Evolutionary conservation across 1,284 basidiomycete species (phyloP).

Genomic region (Mycena sp.): DNA sequence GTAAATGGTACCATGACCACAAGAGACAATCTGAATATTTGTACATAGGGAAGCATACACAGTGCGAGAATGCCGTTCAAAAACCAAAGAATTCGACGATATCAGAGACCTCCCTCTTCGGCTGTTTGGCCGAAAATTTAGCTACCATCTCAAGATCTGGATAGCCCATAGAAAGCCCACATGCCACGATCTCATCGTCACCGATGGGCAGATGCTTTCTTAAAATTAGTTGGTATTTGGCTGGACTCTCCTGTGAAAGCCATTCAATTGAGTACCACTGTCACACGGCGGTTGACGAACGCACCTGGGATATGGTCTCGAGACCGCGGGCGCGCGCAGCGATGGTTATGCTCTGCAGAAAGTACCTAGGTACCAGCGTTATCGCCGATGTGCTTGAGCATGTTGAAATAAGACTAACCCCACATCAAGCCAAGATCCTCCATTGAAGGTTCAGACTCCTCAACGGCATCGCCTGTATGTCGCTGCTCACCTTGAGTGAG

Average conservation of each 20-base stretch:
- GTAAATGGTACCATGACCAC: too few species aligned
- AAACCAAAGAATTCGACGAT: constrained; percentile 24
- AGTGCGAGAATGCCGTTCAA: not conserved
- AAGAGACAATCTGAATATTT: too few species aligned
- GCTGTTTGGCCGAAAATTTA: constrained; percentile 26
- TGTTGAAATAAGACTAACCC: constrained; percentile 6
- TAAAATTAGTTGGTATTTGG: constrained; percentile 30
- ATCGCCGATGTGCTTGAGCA: not conserved
- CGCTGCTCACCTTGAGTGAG: constrained; percentile 25
- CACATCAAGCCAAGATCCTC: constrained; percentile 34
- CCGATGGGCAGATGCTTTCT: constrained; percentile 29
- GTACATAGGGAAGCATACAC: too few species aligned
- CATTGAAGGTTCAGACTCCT: not conserved
- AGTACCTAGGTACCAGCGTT: constrained; percentile 15
- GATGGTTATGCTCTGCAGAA: constrained; percentile 32
- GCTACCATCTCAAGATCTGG: constrained; percentile 32
- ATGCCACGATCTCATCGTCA: constrained; percentile 29
- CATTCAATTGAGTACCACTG: too few species aligned
- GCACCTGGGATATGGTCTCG: constrained; percentile 27
- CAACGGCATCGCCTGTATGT: not conserved
- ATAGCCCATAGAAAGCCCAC: constrained; percentile 31
- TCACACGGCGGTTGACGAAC: not conserved
- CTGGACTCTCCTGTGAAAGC: constrained; percentile 11
- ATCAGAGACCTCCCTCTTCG: constrained; percentile 30
- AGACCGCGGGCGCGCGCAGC: constrained; percentile 34